These are phyloP conservation scores for Agrocybe pediades DNA, from an alignment of 768 basidiomycete species.

Conservation along the genomic window DNA sequence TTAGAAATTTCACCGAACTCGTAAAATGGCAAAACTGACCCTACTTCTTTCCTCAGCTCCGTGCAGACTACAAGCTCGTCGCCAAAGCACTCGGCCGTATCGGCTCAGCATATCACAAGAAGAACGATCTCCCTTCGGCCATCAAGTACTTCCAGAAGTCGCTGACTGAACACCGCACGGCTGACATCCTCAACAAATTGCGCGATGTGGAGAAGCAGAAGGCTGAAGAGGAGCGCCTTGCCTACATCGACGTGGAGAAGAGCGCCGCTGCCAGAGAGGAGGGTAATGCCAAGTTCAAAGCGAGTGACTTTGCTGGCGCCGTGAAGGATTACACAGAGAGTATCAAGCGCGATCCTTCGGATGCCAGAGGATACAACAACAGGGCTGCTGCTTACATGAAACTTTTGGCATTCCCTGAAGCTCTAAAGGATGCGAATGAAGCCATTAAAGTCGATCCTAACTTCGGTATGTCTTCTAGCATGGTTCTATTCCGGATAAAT, in stretches of 20 bases:
- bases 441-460: conserved; percentile 89
- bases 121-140: conserved; percentile 72
- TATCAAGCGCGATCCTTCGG: conserved; percentile 92
- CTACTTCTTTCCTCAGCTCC: conserved; percentile 46
- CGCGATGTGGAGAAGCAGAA: conserved; percentile 80
- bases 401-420: conserved; percentile 90
- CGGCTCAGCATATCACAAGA: conserved; percentile 83
- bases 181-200: conserved; percentile 88
- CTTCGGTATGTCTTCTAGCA: conserved; percentile 57
- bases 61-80: conserved; percentile 92
- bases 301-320: conserved; percentile 86
- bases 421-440: conserved; percentile 92
- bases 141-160: conserved; percentile 94
- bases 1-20: background rate
- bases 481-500: conserved; percentile 1
- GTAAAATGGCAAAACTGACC: background rate
- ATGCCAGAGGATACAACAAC: conserved; percentile 95
- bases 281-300: conserved; percentile 91
- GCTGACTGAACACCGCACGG: conserved; percentile 94
- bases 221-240: conserved; percentile 73
- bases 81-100: conserved; percentile 94
- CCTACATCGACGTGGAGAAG: conserved; percentile 86
- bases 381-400: conserved; percentile 98
- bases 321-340: conserved; percentile 94
- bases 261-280: conserved; percentile 86